A percentile compares a stretch with the other conserved stretches of the same genome.
Conservation (phyloP, 768 basidiomycete species). For the Auriscalpium microsporum region DNA sequence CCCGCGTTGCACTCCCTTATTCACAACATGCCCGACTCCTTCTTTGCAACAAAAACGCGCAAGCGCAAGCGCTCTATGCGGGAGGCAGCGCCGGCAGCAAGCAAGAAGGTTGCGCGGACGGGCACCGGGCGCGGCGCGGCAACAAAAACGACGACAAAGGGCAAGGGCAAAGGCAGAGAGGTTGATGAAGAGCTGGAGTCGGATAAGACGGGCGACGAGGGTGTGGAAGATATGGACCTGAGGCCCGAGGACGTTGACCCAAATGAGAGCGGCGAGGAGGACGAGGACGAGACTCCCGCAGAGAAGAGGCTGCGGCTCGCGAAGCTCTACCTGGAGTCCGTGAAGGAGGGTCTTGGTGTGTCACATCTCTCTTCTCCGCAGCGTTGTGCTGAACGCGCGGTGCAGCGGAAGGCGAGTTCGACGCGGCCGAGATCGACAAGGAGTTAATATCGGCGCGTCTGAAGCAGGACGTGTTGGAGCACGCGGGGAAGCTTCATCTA, state of each 20-base stretch:
- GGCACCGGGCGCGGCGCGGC: slow-evolving; percentile 13
- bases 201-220: slow-evolving; percentile 40
- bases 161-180: slow-evolving; percentile 16
- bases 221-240: slow-evolving; percentile 71
- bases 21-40: slow-evolving; percentile 65
- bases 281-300: slow-evolving; percentile 83
- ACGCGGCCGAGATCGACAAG: slow-evolving; percentile 92
- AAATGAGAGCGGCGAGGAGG: slow-evolving; percentile 70
- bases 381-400: neutral
- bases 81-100: slow-evolving; percentile 24
- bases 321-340: slow-evolving; percentile 79
- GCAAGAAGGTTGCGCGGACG: slow-evolving; percentile 23
- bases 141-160: slow-evolving; percentile 4
- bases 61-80: slow-evolving; percentile 51
- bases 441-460: slow-evolving; percentile 86
- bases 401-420: slow-evolving; percentile 79
- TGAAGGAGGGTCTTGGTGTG: slow-evolving; percentile 66
- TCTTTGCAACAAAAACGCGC: slow-evolving; percentile 60
- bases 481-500: slow-evolving; percentile 80
- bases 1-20: too few species aligned
- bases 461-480: slow-evolving; percentile 85
- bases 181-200: slow-evolving; percentile 61
- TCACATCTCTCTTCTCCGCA: slow-evolving; percentile 4
- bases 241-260: slow-evolving; percentile 44
- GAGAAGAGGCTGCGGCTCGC: slow-evolving; percentile 89